Evolutionary conservation across 2,329 filamentous ascomycete species (phyloP).

Genomic region (Alternaria tenuissima): DNA sequence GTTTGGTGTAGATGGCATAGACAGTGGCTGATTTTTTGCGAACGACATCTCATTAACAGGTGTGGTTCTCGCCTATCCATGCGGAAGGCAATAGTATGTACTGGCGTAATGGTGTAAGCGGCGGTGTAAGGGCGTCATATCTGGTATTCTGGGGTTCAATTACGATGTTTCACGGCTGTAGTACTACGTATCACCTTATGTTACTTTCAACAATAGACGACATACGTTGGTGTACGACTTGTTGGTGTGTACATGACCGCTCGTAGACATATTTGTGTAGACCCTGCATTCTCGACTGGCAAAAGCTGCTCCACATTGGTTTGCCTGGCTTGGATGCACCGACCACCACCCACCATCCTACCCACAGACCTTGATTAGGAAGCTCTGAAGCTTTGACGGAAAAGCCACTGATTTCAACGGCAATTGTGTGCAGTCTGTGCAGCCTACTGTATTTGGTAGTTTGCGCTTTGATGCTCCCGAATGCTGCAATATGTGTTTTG

Average conservation of each 20-base stretch:
- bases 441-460: constrained; percentile 39
- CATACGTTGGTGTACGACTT: background rate
- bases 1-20: constrained; percentile 31
- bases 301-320: constrained; percentile 16
- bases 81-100: constrained; percentile 32
- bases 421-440: constrained; percentile 5
- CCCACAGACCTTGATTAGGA: constrained; percentile 38
- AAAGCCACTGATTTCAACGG: constrained; percentile 38
- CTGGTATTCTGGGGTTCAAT: constrained; percentile 7
- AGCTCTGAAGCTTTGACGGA: constrained; percentile 48
- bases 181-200: constrained; percentile 2
- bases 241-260: background rate
- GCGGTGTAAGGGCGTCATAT: constrained; percentile 36
- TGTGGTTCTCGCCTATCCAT: background rate
- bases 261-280: background rate
- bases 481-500: background rate
- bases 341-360: constrained; percentile 24
- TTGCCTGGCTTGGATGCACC: constrained; percentile 23
- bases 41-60: constrained; percentile 5
- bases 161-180: constrained; percentile 12
- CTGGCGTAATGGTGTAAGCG: constrained; percentile 32
- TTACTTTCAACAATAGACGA: constrained; percentile 15
- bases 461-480: constrained; percentile 13
- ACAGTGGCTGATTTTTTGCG: constrained; percentile 17
- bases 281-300: constrained; percentile 17